Base-by-base conservation (phyloP, 2,329 filamentous ascomycete genomes). In the Sporothrix humicola region DNA sequence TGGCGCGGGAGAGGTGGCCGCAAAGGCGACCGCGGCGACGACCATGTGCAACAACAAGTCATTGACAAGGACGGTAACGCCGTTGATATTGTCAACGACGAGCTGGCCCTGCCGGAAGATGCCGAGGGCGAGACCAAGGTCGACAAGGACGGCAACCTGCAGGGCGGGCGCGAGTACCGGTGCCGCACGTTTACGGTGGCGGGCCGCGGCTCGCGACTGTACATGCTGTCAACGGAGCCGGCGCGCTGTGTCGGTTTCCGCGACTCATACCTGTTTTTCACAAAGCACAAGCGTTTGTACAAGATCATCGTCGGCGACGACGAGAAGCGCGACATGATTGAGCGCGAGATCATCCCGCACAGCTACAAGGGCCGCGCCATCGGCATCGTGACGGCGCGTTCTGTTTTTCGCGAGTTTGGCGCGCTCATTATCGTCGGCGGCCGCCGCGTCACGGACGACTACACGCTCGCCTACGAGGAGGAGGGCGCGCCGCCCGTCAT, bases 321-420 rank as follows among this genome's bases (percentile, higher is more conserved):
- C n/a, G 95, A 97, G 83, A 99, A 99, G 85, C 91, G 92, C 75
- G 95, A 98, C 82, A 89, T 99, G 85, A 99, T 99, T 79, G 94
- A 97, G 77, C 91, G 96, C 75, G 93, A 97, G 6, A 92, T 99
- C 79, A 97, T 99, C 76, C 96, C 96, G 1, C 96, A 98, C 84
- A 97, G 94, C 42, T 99, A 99, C 89, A 99, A 98, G 82, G 96
- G 96, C 74, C 93, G 96, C 71, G 94, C 95, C 5, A 99, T 99
- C 81, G 96, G 96, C 81, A 94, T 99, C 42, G 95, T 98, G 65
- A 98, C 96, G 17, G 96, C 96, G 68, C 91, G 96, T 63, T 98
- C 96, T 1, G 96, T 99, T 17, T 99, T 98, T 82, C 90, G 96
- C 73, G 96, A 99, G 81, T 99, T 99, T 78, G 96, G 96, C 73